Conservation (phyloP, 2,329 filamentous ascomycete genomes). For the Rhynchosporium secalis region DNA sequence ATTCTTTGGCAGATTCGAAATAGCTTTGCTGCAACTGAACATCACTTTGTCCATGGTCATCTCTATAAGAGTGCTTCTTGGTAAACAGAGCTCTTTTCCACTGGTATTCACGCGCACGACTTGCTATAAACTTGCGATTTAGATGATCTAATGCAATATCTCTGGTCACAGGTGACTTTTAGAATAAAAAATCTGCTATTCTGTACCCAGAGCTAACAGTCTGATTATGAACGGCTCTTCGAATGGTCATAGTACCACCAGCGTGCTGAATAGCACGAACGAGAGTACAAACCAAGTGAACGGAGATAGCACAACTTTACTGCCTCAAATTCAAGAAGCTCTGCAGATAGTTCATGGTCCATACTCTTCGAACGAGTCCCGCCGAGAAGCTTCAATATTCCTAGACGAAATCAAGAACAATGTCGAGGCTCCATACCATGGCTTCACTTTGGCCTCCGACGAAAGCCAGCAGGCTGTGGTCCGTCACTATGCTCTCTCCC, state of each 20-base stretch:
- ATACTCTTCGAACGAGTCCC: slow-evolving; percentile 75
- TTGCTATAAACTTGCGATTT: slow-evolving; percentile 25
- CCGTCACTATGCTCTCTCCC: slow-evolving; percentile 88
- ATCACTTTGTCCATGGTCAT: slow-evolving; percentile 11
- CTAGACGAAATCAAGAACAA: slow-evolving; percentile 83
- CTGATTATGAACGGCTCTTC: slow-evolving; percentile 32
- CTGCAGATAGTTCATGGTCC: slow-evolving; percentile 86
- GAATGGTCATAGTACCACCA: slow-evolving; percentile 18
- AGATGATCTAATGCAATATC: slow-evolving; percentile 23
- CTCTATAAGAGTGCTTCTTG: slow-evolving; percentile 12
- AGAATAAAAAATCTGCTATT: neutral
- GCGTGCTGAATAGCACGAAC: slow-evolving; percentile 16
- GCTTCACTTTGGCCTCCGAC: slow-evolving; percentile 79
- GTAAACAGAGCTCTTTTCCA: slow-evolving; percentile 18
- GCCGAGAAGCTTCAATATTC: slow-evolving; percentile 79
- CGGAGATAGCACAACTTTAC: slow-evolving; percentile 47
- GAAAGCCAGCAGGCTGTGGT: slow-evolving; percentile 75
- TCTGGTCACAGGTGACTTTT: neutral
- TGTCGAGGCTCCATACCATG: slow-evolving; percentile 78
- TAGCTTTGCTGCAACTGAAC: neutral
- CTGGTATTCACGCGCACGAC: slow-evolving; percentile 28
- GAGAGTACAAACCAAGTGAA: slow-evolving; percentile 36
- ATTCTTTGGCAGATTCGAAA: neutral
- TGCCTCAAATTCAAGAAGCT: slow-evolving; percentile 76
- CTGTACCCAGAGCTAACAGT: neutral